phyloP scores from a whole-genome alignment of 2,329 filamentous ascomycete species.

The Diaporthe sp. region DNA sequence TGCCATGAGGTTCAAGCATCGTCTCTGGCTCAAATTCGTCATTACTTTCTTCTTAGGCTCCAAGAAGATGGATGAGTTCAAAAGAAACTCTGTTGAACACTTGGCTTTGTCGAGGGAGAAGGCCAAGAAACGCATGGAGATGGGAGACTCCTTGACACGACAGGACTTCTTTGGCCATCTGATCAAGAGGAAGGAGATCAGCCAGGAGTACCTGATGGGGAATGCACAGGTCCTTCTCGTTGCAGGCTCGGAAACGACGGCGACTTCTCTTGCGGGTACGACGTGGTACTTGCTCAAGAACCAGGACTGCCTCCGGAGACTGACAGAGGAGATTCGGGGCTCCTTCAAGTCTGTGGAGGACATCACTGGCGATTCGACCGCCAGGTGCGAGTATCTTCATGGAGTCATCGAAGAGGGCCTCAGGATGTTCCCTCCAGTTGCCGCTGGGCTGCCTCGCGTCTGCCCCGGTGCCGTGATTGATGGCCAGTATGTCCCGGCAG shows the following conservation, averaged over 20 bases:
- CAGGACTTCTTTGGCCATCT: conserved; percentile 37
- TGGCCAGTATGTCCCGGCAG: conserved; percentile 39
- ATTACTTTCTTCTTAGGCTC: conserved; percentile 13
- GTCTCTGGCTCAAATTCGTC: neutral
- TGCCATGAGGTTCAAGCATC: neutral
- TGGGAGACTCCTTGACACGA: conserved; percentile 15
- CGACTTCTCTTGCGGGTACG: conserved; percentile 35
- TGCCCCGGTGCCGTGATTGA: conserved; percentile 38
- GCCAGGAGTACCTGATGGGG: conserved; percentile 15
- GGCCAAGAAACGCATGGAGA: conserved; percentile 27
- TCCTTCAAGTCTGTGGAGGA: conserved; percentile 53
- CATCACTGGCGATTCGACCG: conserved; percentile 48
- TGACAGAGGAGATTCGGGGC: conserved; percentile 56
- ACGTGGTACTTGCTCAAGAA: conserved; percentile 46
- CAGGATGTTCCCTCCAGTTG: conserved; percentile 31
- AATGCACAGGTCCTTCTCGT: conserved; percentile 34
- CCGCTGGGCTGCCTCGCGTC: conserved; percentile 38
- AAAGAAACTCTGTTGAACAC: neutral
- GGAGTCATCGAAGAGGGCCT: conserved; percentile 33
- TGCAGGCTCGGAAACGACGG: conserved; percentile 42
- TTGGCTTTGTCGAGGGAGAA: conserved; percentile 23
- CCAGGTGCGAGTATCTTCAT: conserved; percentile 29
- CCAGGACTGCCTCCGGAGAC: conserved; percentile 45
- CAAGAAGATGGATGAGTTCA: neutral
- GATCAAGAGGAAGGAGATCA: conserved; percentile 36